Evolutionary conservation across 805 yeast species (phyloP).

Genomic region (Lachancea kluyveri): DNA sequence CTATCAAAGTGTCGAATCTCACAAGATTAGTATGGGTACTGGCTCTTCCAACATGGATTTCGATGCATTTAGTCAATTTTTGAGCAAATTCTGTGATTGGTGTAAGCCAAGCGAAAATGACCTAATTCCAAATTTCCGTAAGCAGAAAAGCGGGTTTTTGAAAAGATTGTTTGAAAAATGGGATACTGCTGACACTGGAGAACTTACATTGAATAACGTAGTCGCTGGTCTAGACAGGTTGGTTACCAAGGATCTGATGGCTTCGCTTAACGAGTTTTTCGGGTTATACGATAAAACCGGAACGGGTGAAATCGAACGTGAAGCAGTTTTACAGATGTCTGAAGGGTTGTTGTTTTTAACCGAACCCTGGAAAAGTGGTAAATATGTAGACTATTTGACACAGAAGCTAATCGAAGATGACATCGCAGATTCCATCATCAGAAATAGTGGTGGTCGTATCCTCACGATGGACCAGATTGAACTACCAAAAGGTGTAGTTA

Average conservation of each 20-base stretch:
- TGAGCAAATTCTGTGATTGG: slow-evolving; percentile 82
- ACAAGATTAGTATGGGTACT: slow-evolving; percentile 47
- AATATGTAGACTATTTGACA: slow-evolving; percentile 57
- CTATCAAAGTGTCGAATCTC: slow-evolving; percentile 68
- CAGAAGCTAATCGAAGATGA: slow-evolving; percentile 56
- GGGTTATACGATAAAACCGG: slow-evolving; percentile 59
- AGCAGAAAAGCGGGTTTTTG: slow-evolving; percentile 44
- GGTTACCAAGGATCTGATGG: slow-evolving; percentile 69
- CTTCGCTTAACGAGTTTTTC: slow-evolving; percentile 71
- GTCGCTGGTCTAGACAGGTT: slow-evolving; percentile 67
- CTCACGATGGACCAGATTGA: slow-evolving; percentile 35
- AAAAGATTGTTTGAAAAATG: slow-evolving; percentile 61
- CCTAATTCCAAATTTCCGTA: slow-evolving; percentile 25
- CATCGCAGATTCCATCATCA: slow-evolving; percentile 55
- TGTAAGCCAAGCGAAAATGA: slow-evolving; percentile 36
- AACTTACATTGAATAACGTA: slow-evolving; percentile 61
- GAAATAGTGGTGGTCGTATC: slow-evolving; percentile 27
- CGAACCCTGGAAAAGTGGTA: slow-evolving; percentile 77
- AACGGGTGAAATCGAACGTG: slow-evolving; percentile 62
- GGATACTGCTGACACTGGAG: slow-evolving; percentile 53
- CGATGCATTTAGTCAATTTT: slow-evolving; percentile 62
- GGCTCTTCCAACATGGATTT: slow-evolving; percentile 66
- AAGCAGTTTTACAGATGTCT: slow-evolving; percentile 74
- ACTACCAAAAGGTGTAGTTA: slow-evolving; percentile 52
- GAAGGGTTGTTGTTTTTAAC: slow-evolving; percentile 83